Percentiles rank a stretch among this genome's conserved stretches.
Evolutionary conservation across 306 rosid species (phyloP).

Genomic region (Dalbergia cochinchinensis): DNA sequence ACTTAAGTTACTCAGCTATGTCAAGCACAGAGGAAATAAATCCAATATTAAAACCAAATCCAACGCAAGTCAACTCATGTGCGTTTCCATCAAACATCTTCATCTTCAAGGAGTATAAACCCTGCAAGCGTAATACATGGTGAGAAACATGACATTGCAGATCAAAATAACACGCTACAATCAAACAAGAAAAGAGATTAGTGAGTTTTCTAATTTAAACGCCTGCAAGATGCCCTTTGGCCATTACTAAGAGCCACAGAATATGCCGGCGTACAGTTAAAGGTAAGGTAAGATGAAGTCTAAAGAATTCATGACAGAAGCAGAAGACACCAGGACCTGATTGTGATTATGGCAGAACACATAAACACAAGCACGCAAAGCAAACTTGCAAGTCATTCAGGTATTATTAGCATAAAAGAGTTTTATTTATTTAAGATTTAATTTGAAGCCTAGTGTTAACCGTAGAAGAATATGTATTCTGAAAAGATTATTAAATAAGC

Average conservation of each 20-base stretch:
- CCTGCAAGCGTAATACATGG: slow-evolving; percentile 53
- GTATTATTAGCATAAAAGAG: not conserved
- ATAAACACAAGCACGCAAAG: no score
- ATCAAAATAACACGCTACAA: slow-evolving; percentile 1
- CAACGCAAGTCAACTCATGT: slow-evolving; percentile 64
- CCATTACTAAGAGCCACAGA: no score
- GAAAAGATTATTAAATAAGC: not conserved
- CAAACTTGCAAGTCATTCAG: not conserved
- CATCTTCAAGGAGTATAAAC: slow-evolving; percentile 68
- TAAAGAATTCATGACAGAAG: no score
- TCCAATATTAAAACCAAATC: slow-evolving; percentile 66
- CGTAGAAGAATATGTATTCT: not conserved
- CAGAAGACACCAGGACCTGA: no score
- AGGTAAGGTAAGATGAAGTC: no score
- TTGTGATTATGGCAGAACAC: no score
- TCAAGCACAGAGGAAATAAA: slow-evolving; percentile 61
- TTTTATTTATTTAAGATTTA: no score
- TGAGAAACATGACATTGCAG: slow-evolving; percentile 32
- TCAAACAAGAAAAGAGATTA: not conserved
- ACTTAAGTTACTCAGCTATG: slow-evolving; percentile 42
- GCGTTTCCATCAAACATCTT: slow-evolving; percentile 59
- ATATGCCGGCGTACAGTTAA: no score
- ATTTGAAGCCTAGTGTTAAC: not conserved
- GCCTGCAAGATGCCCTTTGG: no score
- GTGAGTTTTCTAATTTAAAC: not conserved